Evolutionary conservation across 2,329 filamentous ascomycete genomes (phyloP).

Genomic region (Colletotrichum plurivorum): DNA sequence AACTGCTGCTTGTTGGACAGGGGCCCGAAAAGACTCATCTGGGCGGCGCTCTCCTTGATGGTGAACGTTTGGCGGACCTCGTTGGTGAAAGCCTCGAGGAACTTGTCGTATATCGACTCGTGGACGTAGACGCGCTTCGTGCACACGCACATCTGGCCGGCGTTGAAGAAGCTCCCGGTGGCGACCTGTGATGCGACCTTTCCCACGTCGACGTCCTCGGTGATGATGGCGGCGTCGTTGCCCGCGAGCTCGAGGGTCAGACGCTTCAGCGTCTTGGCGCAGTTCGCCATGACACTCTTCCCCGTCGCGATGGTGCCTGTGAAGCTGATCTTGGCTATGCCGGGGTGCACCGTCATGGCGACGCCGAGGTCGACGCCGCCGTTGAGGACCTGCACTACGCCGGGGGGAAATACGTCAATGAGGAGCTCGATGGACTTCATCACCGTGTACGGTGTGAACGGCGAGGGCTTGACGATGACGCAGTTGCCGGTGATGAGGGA

Average conservation of each 20-base stretch:
- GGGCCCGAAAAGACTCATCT: constrained; percentile 62
- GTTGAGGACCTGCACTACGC: constrained; percentile 69
- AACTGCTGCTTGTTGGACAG: constrained; percentile 77
- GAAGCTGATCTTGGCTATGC: constrained; percentile 71
- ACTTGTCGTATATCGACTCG: constrained; percentile 69
- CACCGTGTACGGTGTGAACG: constrained; percentile 66
- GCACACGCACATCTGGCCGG: constrained; percentile 69
- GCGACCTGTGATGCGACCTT: constrained; percentile 59
- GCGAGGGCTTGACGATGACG: constrained; percentile 67
- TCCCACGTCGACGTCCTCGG: constrained; percentile 65
- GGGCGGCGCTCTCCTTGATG: constrained; percentile 15
- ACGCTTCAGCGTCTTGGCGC: constrained; percentile 66
- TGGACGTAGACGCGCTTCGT: constrained; percentile 74
- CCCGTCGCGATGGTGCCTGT: constrained; percentile 69
- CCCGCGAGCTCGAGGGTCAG: constrained; percentile 69
- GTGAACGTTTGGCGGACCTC: constrained; percentile 10
- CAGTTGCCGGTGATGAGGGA: constrained; percentile 66
- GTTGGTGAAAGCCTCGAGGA: constrained; percentile 57
- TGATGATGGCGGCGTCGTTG: constrained; percentile 69
- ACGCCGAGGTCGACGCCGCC: constrained; percentile 69
- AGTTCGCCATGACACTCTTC: constrained; percentile 63
- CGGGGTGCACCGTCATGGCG: constrained; percentile 66
- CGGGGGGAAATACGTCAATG: constrained; percentile 64
- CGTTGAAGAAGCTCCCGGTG: constrained; percentile 64
- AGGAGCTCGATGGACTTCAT: constrained; percentile 67